Evolutionary conservation across 2,329 filamentous ascomycete species (phyloP).

Genomic region (Cylindrodendrum hubeiense): DNA sequence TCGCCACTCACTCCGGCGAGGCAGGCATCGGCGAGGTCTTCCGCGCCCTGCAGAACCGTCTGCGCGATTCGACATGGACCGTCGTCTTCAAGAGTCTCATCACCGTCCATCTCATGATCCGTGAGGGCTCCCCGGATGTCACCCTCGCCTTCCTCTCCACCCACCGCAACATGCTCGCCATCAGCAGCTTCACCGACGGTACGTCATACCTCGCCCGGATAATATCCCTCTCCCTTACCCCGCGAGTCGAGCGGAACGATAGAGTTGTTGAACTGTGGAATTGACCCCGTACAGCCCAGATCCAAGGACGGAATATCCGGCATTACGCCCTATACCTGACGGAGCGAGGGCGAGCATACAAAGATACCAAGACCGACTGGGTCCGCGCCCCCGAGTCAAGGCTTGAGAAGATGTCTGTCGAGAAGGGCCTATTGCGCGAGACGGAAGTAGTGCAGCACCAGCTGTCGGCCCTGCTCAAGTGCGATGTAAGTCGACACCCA

Average conservation of each 20-base stretch:
- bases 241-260: not conserved
- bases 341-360: slow-evolving; percentile 84
- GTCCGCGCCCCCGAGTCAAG: slow-evolving; percentile 85
- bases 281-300: slow-evolving; percentile 75
- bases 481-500: slow-evolving; percentile 74
- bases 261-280: not conserved
- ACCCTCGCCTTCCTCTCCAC: slow-evolving; percentile 87
- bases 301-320: slow-evolving; percentile 93
- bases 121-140: slow-evolving; percentile 90
- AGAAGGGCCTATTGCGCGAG: slow-evolving; percentile 92
- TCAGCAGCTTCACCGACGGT: slow-evolving; percentile 95
- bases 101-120: slow-evolving; percentile 96
- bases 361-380: slow-evolving; percentile 89
- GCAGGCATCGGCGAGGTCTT: slow-evolving; percentile 97
- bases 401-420: slow-evolving; percentile 86
- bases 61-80: slow-evolving; percentile 99
- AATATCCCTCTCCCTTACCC: not conserved
- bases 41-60: slow-evolving; percentile 85
- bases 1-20: slow-evolving; percentile 95
- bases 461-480: slow-evolving; percentile 86
- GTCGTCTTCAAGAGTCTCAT: slow-evolving; percentile 98
- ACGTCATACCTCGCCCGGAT: slow-evolving; percentile 50
- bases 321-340: slow-evolving; percentile 90
- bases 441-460: slow-evolving; percentile 92
- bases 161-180: slow-evolving; percentile 85